These are phyloP conservation scores for Cordia subcordata DNA, from an alignment of 257 asterid species.

Conservation along the genomic window DNA sequence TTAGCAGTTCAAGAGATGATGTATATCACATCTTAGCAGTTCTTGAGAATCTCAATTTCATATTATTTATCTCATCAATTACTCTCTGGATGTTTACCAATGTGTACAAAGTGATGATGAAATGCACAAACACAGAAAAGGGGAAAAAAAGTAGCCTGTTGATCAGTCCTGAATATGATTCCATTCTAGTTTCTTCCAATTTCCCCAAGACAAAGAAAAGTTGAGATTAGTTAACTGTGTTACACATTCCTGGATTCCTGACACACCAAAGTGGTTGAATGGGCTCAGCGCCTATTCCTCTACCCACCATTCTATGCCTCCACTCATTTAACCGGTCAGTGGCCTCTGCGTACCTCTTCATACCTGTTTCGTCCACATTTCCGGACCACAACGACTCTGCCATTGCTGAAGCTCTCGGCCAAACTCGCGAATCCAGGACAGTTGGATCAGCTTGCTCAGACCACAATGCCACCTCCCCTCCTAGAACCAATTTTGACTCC, in stretches of 20 bases:
- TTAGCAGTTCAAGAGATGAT: too few relatives aligned
- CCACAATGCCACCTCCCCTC: constrained; percentile 92
- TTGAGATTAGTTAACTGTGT: constrained; percentile 44
- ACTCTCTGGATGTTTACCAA: too few relatives aligned
- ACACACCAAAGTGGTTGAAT: constrained; percentile 98
- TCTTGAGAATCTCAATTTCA: too few relatives aligned
- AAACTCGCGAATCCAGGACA: constrained; percentile 71
- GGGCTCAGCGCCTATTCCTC: constrained; percentile 85
- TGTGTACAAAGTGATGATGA: too few relatives aligned
- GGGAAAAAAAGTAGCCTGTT: too few relatives aligned
- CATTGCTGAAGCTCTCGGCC: constrained; percentile 91
- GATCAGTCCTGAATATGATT: too few relatives aligned
- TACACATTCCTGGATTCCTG: constrained; percentile 84
- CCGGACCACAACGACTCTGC: constrained; percentile 92
- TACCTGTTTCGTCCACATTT: constrained; percentile 53
- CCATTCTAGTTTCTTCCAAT: too few relatives aligned
- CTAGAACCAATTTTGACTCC: constrained; percentile 66
- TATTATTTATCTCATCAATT: too few relatives aligned
- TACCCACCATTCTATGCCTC: constrained; percentile 75
- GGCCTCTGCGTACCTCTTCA: constrained; percentile 77
- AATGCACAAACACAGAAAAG: too few relatives aligned
- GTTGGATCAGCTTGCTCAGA: constrained; percentile 91
- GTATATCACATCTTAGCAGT: too few relatives aligned
- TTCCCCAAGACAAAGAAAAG: too few relatives aligned
- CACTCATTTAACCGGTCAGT: constrained; percentile 83